A percentile compares a stretch with the other conserved stretches of the same genome.
These are phyloP conservation scores for Verticillium nubilum DNA, from an alignment of 2,329 filamentous ascomycete species.

Conservation along the genomic window DNA sequence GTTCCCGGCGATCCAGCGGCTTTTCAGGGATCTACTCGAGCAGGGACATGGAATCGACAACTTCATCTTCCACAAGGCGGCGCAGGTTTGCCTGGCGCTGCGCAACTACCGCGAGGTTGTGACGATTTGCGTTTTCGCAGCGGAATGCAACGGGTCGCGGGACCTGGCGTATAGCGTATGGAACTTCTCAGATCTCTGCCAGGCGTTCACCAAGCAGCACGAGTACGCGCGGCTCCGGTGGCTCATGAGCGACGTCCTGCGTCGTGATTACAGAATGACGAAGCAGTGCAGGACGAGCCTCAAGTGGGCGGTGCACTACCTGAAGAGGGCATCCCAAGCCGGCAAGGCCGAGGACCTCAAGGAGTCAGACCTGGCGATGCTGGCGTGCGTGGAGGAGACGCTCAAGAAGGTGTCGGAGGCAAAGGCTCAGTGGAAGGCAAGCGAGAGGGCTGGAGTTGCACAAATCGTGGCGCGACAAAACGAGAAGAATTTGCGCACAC, in stretches of 20 bases:
- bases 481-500: background rate
- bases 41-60: slow-evolving; percentile 26
- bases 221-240: slow-evolving; percentile 22
- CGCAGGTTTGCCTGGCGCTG: slow-evolving; percentile 20
- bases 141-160: slow-evolving; percentile 28
- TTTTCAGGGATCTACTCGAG: slow-evolving; percentile 19
- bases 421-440: background rate
- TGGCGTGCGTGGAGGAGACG: slow-evolving; percentile 3
- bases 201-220: slow-evolving; percentile 22
- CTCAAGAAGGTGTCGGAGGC: background rate
- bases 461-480: background rate
- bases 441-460: background rate
- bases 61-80: slow-evolving; percentile 29
- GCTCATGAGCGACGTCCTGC: slow-evolving; percentile 17
- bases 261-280: slow-evolving; percentile 6
- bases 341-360: slow-evolving; percentile 7
- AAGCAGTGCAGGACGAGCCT: slow-evolving; percentile 5
- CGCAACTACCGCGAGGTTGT: slow-evolving; percentile 24
- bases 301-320: slow-evolving; percentile 7
- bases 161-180: slow-evolving; percentile 28
- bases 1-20: slow-evolving; percentile 4
- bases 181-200: slow-evolving; percentile 32
- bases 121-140: slow-evolving; percentile 27
- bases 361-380: slow-evolving; percentile 7
- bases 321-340: slow-evolving; percentile 3